Evolutionary conservation across 805 yeast genomes (phyloP).

Genomic region (Candida wancherniae): DNA sequence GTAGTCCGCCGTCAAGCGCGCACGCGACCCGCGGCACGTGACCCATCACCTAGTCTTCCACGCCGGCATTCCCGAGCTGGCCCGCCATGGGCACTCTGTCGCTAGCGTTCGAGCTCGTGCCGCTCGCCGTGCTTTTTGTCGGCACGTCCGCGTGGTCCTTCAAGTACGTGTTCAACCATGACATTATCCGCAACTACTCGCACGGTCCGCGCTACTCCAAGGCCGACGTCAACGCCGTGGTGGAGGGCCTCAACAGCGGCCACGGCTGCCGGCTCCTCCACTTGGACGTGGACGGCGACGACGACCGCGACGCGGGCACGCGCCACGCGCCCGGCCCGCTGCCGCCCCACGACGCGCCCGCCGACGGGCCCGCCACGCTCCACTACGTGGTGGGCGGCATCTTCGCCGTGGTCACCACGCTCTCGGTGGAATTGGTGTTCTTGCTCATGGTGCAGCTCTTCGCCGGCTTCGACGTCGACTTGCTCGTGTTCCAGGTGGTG

Average conservation of each 20-base stretch:
- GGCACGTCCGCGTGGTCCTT: constrained; percentile 18
- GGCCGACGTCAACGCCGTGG: constrained; percentile 23
- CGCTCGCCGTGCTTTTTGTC: constrained; percentile 14
- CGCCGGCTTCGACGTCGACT: constrained; percentile 17
- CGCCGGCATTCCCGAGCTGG: not conserved
- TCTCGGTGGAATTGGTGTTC: constrained; percentile 28
- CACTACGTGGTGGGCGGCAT: constrained; percentile 19
- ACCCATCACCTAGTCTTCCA: not conserved
- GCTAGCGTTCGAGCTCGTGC: constrained; percentile 10
- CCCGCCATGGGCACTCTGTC: constrained; percentile 3
- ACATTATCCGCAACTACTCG: constrained; percentile 22
- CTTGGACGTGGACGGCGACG: constrained; percentile 15
- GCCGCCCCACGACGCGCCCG: not conserved
- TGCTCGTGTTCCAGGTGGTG: constrained; percentile 35
- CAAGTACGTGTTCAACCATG: constrained; percentile 21
- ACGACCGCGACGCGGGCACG: constrained; percentile 8
- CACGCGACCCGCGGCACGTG: not conserved
- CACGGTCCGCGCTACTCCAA: constrained; percentile 17
- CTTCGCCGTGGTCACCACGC: constrained; percentile 27
- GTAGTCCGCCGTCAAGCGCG: too few species aligned
- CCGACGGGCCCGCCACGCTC: too few species aligned
- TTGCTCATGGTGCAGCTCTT: constrained; percentile 36
- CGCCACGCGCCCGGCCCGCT: not conserved
- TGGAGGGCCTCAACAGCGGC: constrained; percentile 16
- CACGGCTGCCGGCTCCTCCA: constrained; percentile 14